Evolutionary conservation across 257 asterid species (phyloP), one percentile per base, ranked within the genome.

Genomic region (Handroanthus guayacan): DNA sequence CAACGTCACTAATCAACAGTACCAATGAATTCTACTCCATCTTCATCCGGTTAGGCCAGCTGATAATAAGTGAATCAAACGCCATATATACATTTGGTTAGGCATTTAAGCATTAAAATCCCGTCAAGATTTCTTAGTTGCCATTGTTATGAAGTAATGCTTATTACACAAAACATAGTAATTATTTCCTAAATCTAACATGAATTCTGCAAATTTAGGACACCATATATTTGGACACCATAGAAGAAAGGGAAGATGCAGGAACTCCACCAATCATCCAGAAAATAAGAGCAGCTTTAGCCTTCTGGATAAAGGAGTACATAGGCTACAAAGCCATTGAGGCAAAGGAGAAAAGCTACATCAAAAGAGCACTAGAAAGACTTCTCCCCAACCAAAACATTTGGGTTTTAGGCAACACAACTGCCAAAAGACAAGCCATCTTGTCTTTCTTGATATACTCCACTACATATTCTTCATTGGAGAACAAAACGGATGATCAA

Each of bases 191-290:
- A 25, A 25, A 25, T 25, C 31, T 25, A 25, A 25, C 31, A 25
- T 25, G 31, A 25, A 25, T 63, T 67, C 25, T 18, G 6, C 18
- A 72, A 7, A 36, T 67, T 18, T 82, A 90, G 94, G 94, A 90
- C 73, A 92, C 96, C 1, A 25, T 92, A 6, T 88, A 92, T 43
- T 51, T 78, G 13, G 85, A 87, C 51, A 70, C 77, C 60, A 81
- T 92, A 63, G 94, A 90, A 71, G 93, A 90, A 72, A 84, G 97
- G 72, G 97, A 92, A 67, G 96, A 90, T 34, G 97, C 94, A 0
- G 96, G 97, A 76, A 92, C 92, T 12, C 96, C 97, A 31, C 82
- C 81, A 61, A 89, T 87, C 60, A 85, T 86, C 56, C 91, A 83
- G 81, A 90, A 84, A 85, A 77, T 87, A 45, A 84, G 92, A 87